Base-by-base conservation (phyloP, 192 early-diverging fungal genomes). In the Coemansia aciculifera region DNA sequence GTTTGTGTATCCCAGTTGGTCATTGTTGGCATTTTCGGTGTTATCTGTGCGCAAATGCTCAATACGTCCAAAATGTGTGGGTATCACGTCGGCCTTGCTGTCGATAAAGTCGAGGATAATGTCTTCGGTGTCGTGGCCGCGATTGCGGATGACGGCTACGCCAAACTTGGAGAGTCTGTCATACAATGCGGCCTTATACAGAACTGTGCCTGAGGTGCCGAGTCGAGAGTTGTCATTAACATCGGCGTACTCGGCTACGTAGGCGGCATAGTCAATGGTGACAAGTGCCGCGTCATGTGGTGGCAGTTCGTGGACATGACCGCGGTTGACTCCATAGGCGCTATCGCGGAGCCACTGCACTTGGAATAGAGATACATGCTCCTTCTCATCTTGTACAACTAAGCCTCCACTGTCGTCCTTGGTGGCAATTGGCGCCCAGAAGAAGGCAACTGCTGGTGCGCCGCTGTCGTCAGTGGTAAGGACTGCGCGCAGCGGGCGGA, bases 21-120 rank as follows among this genome's bases (percentile, higher is more conserved):
- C 83, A 40, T 79, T 84, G 73, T 84, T 81, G 43, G 71, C 15
- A 27, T 84, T 84, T 24, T 79, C 79, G 0, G 70, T 74, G 59
- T 84, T 84, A 21, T 71, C 75, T 19, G 83, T 84, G 29, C 83
- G 83, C 57, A 84, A 62, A 42, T 84, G 78, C 63, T 84, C 83
- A 63, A 84, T 81, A 10, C 83, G 74, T 4, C 83, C 83, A 69
- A 84, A 84, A 40, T 84, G 83, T 3, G 83, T 77, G 12, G 77
- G 51, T 11, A 84, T 84, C 19, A 77, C 77, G 32, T 81, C 79
- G 10, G 72, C 78, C 7, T 40, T 51, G 0, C 63, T 34, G 66
- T 77, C 79, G n/a, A 84, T 81, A 67, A 84, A 84, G 36, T 84
- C 83, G 52, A 69, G 70, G n/a, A 84, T 81, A 9, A 84, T 74